Evolutionary conservation across 176 grass and related monocot genomes (phyloP).

Genomic region (Cymbopogon citratus): DNA sequence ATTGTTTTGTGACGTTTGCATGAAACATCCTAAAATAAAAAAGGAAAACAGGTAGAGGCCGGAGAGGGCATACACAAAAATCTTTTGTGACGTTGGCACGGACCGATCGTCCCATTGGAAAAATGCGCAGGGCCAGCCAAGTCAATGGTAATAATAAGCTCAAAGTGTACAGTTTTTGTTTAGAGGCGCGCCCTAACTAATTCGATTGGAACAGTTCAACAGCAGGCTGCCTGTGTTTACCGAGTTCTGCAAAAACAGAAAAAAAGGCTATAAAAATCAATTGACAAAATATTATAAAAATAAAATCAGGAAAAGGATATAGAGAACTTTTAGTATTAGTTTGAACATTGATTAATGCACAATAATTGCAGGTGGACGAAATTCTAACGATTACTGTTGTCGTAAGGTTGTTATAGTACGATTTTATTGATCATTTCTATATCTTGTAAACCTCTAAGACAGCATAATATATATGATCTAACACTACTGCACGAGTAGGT

Average conservation of each 20-base stretch:
- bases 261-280: neutral
- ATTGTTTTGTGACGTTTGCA: neutral
- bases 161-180: too few relatives aligned
- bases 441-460: conserved; percentile 2
- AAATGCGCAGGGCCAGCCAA: neutral
- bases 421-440: neutral
- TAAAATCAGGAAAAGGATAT: too few relatives aligned
- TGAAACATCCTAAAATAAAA: neutral
- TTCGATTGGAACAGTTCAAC: neutral
- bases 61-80: neutral
- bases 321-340: neutral
- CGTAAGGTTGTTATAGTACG: neutral
- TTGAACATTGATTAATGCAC: neutral
- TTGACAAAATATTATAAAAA: neutral
- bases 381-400: neutral
- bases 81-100: too few relatives aligned
- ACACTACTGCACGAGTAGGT: neutral
- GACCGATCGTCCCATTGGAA: neutral
- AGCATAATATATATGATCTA: neutral
- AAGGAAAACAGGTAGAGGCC: neutral
- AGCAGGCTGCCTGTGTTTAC: too few relatives aligned
- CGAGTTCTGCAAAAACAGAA: neutral
- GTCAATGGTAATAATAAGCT: too few relatives aligned
- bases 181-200: neutral
- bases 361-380: neutral